A percentile compares a stretch with the other conserved stretches of the same genome.
Evolutionary conservation across 129 eudicot species (phyloP).

Genomic region (Centella asiatica): DNA sequence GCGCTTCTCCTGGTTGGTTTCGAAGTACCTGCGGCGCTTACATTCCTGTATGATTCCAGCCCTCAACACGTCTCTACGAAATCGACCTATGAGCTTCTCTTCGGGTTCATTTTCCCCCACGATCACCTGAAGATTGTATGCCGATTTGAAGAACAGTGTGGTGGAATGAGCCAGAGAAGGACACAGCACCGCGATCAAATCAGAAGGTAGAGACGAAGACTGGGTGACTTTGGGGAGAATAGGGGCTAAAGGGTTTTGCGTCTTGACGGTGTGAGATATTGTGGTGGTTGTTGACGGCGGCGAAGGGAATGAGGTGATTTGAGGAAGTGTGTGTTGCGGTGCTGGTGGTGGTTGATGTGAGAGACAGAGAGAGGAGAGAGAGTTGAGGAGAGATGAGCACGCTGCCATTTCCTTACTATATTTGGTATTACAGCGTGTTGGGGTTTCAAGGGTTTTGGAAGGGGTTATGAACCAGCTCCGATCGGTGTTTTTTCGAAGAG

Average conservation of each 20-base stretch:
- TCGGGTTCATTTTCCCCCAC: slow-evolving; percentile 38
- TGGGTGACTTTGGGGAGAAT: background rate
- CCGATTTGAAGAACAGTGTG: slow-evolving; percentile 35
- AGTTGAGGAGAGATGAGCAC: slow-evolving; percentile 14
- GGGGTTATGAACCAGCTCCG: background rate
- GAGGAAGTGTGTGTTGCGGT: slow-evolving; percentile 5
- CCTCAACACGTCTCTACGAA: slow-evolving; percentile 40
- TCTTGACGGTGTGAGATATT: slow-evolving; percentile 10
- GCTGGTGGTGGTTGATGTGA: background rate
- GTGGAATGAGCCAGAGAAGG: slow-evolving; percentile 30
- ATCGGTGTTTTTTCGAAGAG: background rate
- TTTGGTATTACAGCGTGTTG: background rate
- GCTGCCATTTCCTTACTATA: slow-evolving; percentile 8
- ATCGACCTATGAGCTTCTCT: slow-evolving; percentile 39
- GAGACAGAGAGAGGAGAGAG: slow-evolving; percentile 29
- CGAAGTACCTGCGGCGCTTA: slow-evolving; percentile 44
- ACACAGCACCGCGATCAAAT: slow-evolving; percentile 21
- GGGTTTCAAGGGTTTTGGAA: background rate
- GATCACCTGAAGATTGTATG: slow-evolving; percentile 50
- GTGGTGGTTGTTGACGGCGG: slow-evolving; percentile 2
- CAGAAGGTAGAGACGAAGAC: slow-evolving; percentile 1
- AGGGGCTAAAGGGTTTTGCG: slow-evolving; percentile 15
- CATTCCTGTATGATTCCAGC: slow-evolving; percentile 44
- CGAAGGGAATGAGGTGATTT: slow-evolving; percentile 1
- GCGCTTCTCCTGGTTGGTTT: slow-evolving; percentile 46